Evolutionary conservation across 1,284 basidiomycete species (phyloP), one percentile per base, ranked within the genome.

Genomic region (Pholiota adiposa): DNA sequence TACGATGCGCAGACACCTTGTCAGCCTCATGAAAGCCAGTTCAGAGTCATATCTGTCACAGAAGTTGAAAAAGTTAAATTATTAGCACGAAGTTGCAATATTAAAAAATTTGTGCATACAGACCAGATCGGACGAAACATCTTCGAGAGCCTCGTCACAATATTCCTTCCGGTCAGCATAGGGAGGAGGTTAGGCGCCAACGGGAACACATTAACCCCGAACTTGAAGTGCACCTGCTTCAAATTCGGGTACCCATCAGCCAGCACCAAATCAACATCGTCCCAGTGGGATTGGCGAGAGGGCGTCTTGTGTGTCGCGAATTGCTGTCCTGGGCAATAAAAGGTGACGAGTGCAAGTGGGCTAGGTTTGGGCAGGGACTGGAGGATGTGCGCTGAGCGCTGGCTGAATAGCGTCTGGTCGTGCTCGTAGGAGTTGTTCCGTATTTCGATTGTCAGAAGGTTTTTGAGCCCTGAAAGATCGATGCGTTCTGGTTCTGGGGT

Each of bases 211-310:
- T 56, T 56, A 7, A 40, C 33, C 25, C 54, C 54, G 5, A 56
- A 41, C 25, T 56, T 56, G 48, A 56, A 56, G 33, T 56, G 54
- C 2, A 56, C 43, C 23, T 56, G 54, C 7, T 12, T n/a, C 34
- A 56, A 31, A 18, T 16, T 12, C 7, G 54, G 36, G 23, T 7
- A 31, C 33, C 27, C 46, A 27, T 56, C 25, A 14, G 46, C 27
- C 6, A 56, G 19, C 12, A 23, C 19, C 19, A 56, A 29, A 31
- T 50, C 44, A 19, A 56, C 54, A 21, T 46, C 48, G 4, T 38
- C 27, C 34, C 54, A 50, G 9, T 56, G 33, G 3, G 41, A 14
- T 9, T 38, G 41, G 4, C n/a, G 31, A 36, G 54, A 50, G 19
- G 54, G 54, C 1, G 46, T 46, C 16, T 18, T 4, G 25, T 50